Conservation (phyloP, 768 basidiomycete species). For the Tremella fuciformis region DNA sequence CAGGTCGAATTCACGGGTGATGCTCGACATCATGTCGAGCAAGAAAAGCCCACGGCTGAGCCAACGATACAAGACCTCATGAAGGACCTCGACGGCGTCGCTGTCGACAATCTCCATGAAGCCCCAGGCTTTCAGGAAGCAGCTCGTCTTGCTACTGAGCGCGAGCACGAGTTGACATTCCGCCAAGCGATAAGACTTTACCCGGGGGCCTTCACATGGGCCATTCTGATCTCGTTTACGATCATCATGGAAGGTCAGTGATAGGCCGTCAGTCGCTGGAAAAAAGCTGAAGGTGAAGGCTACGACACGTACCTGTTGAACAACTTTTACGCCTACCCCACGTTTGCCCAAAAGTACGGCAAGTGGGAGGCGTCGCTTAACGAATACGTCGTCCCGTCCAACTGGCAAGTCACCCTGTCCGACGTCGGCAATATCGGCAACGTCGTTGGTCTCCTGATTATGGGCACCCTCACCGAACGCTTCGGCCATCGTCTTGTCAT, state of each 20-base stretch:
- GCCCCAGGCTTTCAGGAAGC: constrained; percentile 5
- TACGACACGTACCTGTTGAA: constrained; percentile 27
- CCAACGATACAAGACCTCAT: not conserved
- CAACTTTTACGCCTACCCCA: constrained; percentile 28
- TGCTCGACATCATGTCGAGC: no score
- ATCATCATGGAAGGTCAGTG: constrained; percentile 33
- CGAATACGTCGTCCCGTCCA: constrained; percentile 26
- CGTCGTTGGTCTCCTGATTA: constrained; percentile 35
- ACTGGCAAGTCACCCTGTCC: constrained; percentile 44
- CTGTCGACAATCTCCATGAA: not conserved
- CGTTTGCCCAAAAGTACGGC: constrained; percentile 24
- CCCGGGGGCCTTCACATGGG: not conserved
- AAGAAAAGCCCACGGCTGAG: no score
- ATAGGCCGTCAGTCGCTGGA: no score
- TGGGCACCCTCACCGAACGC: constrained; percentile 19
- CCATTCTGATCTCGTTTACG: constrained; percentile 4
- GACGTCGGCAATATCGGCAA: constrained; percentile 40
- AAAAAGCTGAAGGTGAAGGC: constrained; percentile 4
- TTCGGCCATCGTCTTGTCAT: constrained; percentile 18
- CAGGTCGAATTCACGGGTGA: no score
- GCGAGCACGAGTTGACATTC: constrained; percentile 3
- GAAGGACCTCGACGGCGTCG: constrained; percentile 3
- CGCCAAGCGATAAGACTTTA: constrained; percentile 3
- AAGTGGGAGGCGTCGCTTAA: not conserved
- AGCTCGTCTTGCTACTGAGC: constrained; percentile 9